Evolutionary conservation across 345 rosid species (phyloP), one percentile per base, ranked within the genome.

Genomic region (Brassica carinata): DNA sequence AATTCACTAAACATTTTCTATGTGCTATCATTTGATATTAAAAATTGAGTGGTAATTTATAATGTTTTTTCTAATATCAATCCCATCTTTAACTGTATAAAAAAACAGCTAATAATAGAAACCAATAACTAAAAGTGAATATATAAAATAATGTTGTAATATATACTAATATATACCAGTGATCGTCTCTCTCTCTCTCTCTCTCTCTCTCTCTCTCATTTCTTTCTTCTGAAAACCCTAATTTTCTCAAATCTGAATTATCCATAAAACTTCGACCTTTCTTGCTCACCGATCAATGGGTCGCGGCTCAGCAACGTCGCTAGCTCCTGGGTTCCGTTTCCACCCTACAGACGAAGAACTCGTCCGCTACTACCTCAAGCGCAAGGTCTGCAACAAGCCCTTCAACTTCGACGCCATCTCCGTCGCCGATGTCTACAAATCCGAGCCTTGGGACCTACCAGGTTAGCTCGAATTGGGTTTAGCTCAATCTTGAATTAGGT

Each of bases 401-500:
- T 86, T 89, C 73, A 87, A 92, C 29, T 83, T 90, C 67, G 92
- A 96, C 76, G 84, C 96, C 5, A 92, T 96, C 55, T 88, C 95
- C 78, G 96, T 89, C 75, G 65, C 86, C 79, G 98, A 96, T 78
- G 65, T 96, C 61, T 96, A 96, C 83, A 93, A 87, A 70, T 83
- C 89, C 72, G 98, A 93, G 86, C 99, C 98, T 0, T 96, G 99
- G 99, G 99, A 96, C 81, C 97, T 96, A n/a, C 99, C 99, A 27
- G 94, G 99, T 96, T 59, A 29, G 15, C 11, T 70, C 73, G 40
- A 45, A 48, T 43, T 85, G 18, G n/a, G 18, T 33, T 33, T 18
- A 57, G 43, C 38, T 58, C 4, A n/a, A 26, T 59, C 14, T 45
- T n/a, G 14, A 80, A 68, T 75, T 69, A 5, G 17, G 17, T 64